Conservation (phyloP, 495 filamentous ascomycete species). For the Venustampulla echinocandica region DNA sequence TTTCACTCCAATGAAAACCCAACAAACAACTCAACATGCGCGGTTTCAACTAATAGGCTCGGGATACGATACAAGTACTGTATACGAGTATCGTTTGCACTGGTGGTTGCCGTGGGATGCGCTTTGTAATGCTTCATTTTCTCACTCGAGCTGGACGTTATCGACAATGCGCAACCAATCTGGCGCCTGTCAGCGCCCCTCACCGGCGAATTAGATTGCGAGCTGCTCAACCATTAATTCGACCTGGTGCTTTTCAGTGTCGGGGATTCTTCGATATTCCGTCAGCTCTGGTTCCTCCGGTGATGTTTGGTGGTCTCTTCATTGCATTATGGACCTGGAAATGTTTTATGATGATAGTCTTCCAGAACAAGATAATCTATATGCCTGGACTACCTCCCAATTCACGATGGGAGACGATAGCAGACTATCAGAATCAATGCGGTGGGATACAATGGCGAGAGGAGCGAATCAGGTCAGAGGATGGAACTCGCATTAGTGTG, state of each 20-base stretch:
- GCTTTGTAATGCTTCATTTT: constrained; percentile 4
- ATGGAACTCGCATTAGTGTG: constrained; percentile 53
- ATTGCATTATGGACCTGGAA: constrained; percentile 68
- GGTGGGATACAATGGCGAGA: constrained; percentile 56
- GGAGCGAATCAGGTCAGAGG: constrained; percentile 39
- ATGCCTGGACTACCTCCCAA: constrained; percentile 64
- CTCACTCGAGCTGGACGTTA: background rate
- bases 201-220: background rate
- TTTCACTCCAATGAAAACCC: background rate
- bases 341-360: constrained; percentile 68
- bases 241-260: background rate
- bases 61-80: background rate
- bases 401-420: constrained; percentile 48
- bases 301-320: constrained; percentile 57
- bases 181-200: background rate
- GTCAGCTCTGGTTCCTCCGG: constrained; percentile 50
- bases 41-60: constrained; percentile 1
- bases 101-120: background rate
- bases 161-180: background rate
- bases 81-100: no score
- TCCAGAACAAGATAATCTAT: constrained; percentile 82
- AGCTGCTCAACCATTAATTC: background rate
- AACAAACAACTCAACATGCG: constrained; percentile 8
- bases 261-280: constrained; percentile 31
- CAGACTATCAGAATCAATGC: constrained; percentile 49